Percentiles rank a stretch among this genome's conserved stretches.
These are phyloP conservation scores for Penicillium sp. DNA, from an alignment of 2,329 filamentous ascomycete genomes.

Conservation along the genomic window DNA sequence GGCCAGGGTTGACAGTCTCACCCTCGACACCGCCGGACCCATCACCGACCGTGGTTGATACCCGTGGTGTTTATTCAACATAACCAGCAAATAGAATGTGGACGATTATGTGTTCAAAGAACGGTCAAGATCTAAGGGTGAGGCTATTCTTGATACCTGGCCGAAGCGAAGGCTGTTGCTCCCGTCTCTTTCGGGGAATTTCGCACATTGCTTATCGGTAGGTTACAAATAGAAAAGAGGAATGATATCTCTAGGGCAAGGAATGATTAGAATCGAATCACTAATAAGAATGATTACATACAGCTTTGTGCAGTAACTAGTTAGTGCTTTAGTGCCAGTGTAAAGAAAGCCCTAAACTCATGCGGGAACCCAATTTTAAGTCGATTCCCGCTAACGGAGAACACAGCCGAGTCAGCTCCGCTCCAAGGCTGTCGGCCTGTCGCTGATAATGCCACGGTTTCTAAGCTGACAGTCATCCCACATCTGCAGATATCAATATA, in stretches of 20 bases:
- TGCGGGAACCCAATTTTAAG: conserved; percentile 15
- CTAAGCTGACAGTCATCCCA: conserved; percentile 8
- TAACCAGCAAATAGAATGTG: conserved; percentile 16
- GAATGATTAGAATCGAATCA: neutral
- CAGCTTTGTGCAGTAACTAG: neutral
- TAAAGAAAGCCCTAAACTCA: conserved; percentile 7
- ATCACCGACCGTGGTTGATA: conserved; percentile 28
- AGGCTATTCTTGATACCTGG: conserved; percentile 1
- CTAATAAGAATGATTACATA: too few relatives aligned
- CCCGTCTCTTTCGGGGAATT: conserved; percentile 9
- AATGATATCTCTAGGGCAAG: neutral
- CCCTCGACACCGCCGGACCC: conserved; percentile 21
- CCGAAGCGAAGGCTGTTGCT: neutral
- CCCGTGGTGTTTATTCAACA: conserved; percentile 15
- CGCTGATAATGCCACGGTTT: conserved; percentile 12
- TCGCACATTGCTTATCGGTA: conserved; percentile 10
- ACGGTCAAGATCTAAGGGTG: neutral
- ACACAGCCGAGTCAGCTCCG: conserved; percentile 25
- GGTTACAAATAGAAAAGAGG: conserved; percentile 7
- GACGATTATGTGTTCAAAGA: conserved; percentile 5
- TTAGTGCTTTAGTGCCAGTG: conserved; percentile 8
- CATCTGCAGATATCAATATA: neutral
- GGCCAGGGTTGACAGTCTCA: conserved; percentile 15
- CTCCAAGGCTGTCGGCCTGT: conserved; percentile 14
- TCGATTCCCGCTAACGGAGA: conserved; percentile 19